Conservation (phyloP, 352 stramenopile species). For the Globisporangium acanthophoron region DNA sequence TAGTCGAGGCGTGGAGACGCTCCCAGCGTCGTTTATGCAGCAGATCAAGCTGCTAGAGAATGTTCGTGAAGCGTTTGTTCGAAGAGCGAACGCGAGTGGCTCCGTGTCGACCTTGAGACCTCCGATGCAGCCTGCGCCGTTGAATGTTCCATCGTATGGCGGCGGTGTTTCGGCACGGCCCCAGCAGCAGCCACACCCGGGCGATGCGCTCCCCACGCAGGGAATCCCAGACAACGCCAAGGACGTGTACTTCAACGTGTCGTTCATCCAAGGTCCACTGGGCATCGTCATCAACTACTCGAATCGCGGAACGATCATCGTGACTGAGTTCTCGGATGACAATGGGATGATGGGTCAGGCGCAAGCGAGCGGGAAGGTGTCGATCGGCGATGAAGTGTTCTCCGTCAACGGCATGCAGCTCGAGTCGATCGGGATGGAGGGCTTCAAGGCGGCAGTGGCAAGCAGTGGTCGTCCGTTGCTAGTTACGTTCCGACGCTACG, state of each 20-base stretch:
- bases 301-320: conserved; percentile 55
- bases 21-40: conserved; percentile 69
- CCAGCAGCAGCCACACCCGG: not conserved
- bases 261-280: conserved; percentile 63
- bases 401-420: conserved; percentile 66
- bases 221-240: conserved; percentile 6
- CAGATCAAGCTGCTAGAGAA: conserved; percentile 67
- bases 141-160: conserved; percentile 6
- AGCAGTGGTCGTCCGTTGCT: conserved; percentile 52
- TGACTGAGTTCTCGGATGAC: conserved; percentile 79
- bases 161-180: not conserved
- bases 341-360: conserved; percentile 67
- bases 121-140: not conserved
- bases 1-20: conserved; percentile 39
- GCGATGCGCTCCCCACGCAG: not conserved
- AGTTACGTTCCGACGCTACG: conserved; percentile 59
- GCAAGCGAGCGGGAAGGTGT: conserved; percentile 60
- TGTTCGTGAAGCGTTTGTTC: conserved; percentile 36
- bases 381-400: conserved; percentile 72
- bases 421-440: conserved; percentile 72
- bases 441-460: conserved; percentile 67
- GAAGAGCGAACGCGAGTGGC: conserved; percentile 9
- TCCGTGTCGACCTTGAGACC: conserved; percentile 8
- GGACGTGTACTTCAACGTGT: conserved; percentile 51
- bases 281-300: conserved; percentile 86